These are phyloP conservation scores for sunflower (Helianthus annuus) DNA, from an alignment of 129 eudicot species.

Conservation along the genomic window DNA sequence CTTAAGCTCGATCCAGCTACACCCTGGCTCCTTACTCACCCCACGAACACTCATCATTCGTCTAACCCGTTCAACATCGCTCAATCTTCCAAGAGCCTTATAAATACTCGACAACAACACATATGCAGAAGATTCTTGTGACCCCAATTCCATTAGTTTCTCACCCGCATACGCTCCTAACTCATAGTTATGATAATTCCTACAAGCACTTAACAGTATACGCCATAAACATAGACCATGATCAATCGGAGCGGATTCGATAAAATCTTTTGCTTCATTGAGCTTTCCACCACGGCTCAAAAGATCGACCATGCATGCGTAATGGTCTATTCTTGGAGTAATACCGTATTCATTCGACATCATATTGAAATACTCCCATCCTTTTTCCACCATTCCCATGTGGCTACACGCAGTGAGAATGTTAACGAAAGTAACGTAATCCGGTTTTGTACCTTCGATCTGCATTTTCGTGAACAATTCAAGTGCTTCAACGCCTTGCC, in stretches of 20 bases:
- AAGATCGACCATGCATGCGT: conserved; percentile 91
- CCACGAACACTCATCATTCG: conserved; percentile 65
- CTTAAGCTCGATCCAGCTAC: conserved; percentile 87
- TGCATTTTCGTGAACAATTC: conserved; percentile 75
- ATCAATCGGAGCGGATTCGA: conserved; percentile 57
- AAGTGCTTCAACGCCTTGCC: conserved; percentile 62
- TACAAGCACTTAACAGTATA: conserved; percentile 75
- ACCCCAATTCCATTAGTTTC: conserved; percentile 71
- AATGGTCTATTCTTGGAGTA: conserved; percentile 72
- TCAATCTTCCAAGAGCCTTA: conserved; percentile 61
- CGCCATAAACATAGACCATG: conserved; percentile 89
- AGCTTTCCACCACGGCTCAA: conserved; percentile 87
- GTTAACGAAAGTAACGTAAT: conserved; percentile 70
- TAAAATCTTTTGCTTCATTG: conserved; percentile 69
- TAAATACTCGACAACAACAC: conserved; percentile 71
- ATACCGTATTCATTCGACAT: conserved; percentile 55
- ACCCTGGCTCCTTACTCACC: conserved; percentile 85
- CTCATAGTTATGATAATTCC: conserved; percentile 68
- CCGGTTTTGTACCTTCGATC: conserved; percentile 65
- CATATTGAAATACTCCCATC: conserved; percentile 55
- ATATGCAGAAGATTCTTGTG: conserved; percentile 89
- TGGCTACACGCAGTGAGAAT: conserved; percentile 91
- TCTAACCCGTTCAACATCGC: conserved; percentile 69
- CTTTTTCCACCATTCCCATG: conserved; percentile 71
- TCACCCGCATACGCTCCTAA: conserved; percentile 95